Evolutionary conservation across 208 protist genomes (phyloP), one percentile per base, ranked within the genome.

Genomic region (Trypanosomatidae sp.): DNA sequence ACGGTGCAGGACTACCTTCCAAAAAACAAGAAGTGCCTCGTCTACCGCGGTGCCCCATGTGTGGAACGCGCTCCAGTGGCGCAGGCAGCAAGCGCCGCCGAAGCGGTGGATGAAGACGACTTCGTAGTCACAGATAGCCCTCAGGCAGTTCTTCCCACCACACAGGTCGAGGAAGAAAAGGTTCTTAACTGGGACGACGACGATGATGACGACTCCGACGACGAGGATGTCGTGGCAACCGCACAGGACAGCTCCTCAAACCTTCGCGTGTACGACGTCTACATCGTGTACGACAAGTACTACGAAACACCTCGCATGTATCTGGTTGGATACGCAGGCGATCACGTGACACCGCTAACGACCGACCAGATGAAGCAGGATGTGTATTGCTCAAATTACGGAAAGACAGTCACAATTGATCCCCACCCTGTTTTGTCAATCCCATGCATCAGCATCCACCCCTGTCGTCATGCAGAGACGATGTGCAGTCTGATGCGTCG

Each of bases 271-370:
- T 99, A 99, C 82, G 98, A 99, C 75, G 77, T 99, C 3, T 95
- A 86, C 66, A 99, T 99, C 64, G 97, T 97, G 0, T 99, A 99
- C 74, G 98, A 99, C 81, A 98, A 99, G 73, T 99, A 98, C 79
- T 98, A 99, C 69, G 88, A 97, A 78, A 99, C 98, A 19, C 98
- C 98, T 30, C 82, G 97, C 13, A 91, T 99, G 36, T 99, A 98
- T 89, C 79, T 99, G 44, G 97, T 97, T 69, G 98, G 98, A 3
- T 99, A 99, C 72, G 73, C 83, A 25, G 75, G 81, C 60, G 83
- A 90, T 62, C 87, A 87, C 41, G 64, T 78, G 12, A 89, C 89
- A 46, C 96, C 89, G 13, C 88, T 99, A 9, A 82, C 81, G 65
- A 85, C 75, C 52, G 86, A 96, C 46, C 76, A 99, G 69, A 97